Evolutionary conservation across 2,329 filamentous ascomycete genomes (phyloP), one percentile per base, ranked within the genome.

Genomic region (Thielaviopsis ethacetica): DNA sequence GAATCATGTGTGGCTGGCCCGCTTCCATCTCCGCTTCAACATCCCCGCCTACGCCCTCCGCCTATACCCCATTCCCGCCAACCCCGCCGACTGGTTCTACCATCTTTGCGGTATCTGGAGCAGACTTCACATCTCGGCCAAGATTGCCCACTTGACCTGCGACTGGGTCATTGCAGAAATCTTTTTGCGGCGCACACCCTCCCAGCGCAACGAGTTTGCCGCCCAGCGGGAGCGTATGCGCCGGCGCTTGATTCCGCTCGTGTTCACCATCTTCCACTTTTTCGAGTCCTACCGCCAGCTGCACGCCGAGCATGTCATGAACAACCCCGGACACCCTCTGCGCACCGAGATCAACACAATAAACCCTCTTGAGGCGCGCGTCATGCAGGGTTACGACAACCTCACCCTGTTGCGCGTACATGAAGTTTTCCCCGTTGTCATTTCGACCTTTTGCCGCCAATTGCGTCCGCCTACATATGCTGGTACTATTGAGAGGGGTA

Each of bases 261-360:
- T 85, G 17, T 84, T 85, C 63, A 83, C 81, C 13, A 72, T 83
- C 24, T 84, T 84, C 63, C 82, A 85, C 66, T 85, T 85, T 65
- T 84, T 85, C 66, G 82, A 85, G 66, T 81, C 74, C 0, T 84
- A 83, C 65, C 77, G 82, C 60, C 75, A 73, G 47, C 70, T 82
- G 2, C 80, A 84, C 63, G 67, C 83, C 7, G 70, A 80, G 63
- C 79, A 80, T 62, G 73, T 85, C 24, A 70, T 71, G 54, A 72
- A 78, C 54, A 72, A 80, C 59, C 70, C 69, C 47, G 76, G 77
- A 13, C 71, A 76, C 54, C 78, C 80, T 5, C 64, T 85, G 53
- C 69, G 70, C 49, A 71, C 67, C 50, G 73, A 75, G 58, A 77
- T 81, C 0, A 83, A 79, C 63, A 84, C 81, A 0, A 61, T 79